phyloP scores from a whole-genome alignment of 1,284 basidiomycete species.

The Cutaneotrichosporon cyanovorans region DNA sequence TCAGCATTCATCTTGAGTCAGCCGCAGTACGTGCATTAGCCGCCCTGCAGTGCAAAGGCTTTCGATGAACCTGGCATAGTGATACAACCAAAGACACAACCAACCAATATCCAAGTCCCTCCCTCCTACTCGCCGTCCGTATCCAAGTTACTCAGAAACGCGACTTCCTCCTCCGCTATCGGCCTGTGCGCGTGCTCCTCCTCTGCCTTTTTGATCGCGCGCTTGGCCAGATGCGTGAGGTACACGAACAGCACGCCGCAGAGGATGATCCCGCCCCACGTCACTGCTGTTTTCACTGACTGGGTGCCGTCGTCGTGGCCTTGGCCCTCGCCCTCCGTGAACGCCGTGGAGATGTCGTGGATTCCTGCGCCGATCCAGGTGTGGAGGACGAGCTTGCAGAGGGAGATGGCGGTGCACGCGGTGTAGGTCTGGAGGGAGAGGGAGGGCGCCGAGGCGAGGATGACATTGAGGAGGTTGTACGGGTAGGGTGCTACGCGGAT shows the following conservation, averaged over 20 bases:
- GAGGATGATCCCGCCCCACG: constrained; percentile 39
- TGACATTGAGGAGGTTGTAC: constrained; percentile 52
- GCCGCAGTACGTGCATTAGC: too few relatives aligned
- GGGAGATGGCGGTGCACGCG: constrained; percentile 48
- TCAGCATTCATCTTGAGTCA: too few relatives aligned
- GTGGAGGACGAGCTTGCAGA: constrained; percentile 48
- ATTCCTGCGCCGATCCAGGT: constrained; percentile 39
- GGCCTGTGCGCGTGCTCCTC: constrained; percentile 16
- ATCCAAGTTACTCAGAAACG: constrained; percentile 6
- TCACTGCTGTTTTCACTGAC: constrained; percentile 30
- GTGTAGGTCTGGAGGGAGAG: constrained; percentile 48
- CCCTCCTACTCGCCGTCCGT: not conserved
- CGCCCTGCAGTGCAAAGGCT: too few relatives aligned
- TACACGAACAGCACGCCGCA: constrained; percentile 50
- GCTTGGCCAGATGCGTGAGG: constrained; percentile 47
- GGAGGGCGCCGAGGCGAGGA: constrained; percentile 49
- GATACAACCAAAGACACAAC: too few relatives aligned
- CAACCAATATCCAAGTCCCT: not conserved
- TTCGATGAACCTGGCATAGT: too few relatives aligned
- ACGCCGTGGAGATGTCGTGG: constrained; percentile 29
- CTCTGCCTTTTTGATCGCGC: constrained; percentile 38
- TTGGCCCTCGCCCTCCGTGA: not conserved
- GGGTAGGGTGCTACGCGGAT: constrained; percentile 50
- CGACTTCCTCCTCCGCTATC: constrained; percentile 15
- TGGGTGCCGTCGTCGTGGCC: constrained; percentile 12